Conservation (phyloP, 2,329 filamentous ascomycete species). For the Byssothecium circinans region DNA sequence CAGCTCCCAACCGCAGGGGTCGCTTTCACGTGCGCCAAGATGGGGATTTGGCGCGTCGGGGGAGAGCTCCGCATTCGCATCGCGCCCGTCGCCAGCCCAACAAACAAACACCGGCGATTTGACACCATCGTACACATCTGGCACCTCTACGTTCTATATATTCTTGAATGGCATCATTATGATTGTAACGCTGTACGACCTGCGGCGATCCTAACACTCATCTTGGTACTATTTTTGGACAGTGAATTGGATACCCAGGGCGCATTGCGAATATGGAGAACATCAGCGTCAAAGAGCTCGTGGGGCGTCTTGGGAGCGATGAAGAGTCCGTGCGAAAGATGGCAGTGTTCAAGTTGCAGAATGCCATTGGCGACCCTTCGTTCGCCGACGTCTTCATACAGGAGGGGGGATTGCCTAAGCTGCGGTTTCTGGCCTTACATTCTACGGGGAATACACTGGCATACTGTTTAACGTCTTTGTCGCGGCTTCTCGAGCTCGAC, state of each 20-base stretch:
- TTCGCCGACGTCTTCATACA: slow-evolving; percentile 97
- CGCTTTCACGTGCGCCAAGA: slow-evolving; percentile 27
- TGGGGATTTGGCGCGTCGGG: slow-evolving; percentile 2
- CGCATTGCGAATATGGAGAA: slow-evolving; percentile 51
- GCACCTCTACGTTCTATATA: neutral
- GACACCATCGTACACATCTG: neutral
- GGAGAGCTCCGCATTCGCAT: slow-evolving; percentile 11
- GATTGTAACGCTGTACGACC: neutral
- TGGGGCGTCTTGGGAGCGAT: slow-evolving; percentile 61
- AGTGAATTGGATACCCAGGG: neutral
- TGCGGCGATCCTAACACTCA: neutral
- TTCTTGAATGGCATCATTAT: neutral
- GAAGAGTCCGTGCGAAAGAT: slow-evolving; percentile 95
- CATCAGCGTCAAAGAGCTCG: slow-evolving; percentile 59
- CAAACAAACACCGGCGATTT: slow-evolving; percentile 2
- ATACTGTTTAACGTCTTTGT: slow-evolving; percentile 89
- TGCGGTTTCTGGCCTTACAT: slow-evolving; percentile 80
- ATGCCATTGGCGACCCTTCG: slow-evolving; percentile 89
- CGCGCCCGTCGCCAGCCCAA: slow-evolving; percentile 11
- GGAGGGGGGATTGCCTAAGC: slow-evolving; percentile 77
- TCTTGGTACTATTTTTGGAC: neutral
- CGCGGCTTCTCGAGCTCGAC: slow-evolving; percentile 86
- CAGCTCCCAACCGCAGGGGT: slow-evolving; percentile 1
- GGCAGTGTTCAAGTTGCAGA: slow-evolving; percentile 97
- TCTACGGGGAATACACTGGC: slow-evolving; percentile 92